Conservation (phyloP, 441 rosid species). For the Bruguiera hainesii region DNA sequence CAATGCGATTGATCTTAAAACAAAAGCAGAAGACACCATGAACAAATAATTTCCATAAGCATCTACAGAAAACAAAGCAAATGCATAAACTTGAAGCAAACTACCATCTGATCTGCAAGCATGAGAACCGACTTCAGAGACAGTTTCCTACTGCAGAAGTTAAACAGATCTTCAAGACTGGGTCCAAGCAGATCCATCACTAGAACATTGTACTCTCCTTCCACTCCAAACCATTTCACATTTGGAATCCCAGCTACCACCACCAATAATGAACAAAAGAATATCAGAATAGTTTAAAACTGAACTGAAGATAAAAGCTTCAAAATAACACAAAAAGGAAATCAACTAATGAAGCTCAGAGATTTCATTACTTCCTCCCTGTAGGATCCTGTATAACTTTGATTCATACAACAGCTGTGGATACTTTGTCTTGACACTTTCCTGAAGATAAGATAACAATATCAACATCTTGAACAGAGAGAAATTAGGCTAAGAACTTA, state of each 20-base stretch:
- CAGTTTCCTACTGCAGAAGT: slow-evolving; percentile 91
- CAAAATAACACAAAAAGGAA: background rate
- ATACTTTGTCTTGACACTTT: slow-evolving; percentile 92
- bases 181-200: slow-evolving; percentile 99
- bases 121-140: slow-evolving; percentile 92
- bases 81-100: slow-evolving; percentile 11
- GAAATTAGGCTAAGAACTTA: background rate
- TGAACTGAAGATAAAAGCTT: background rate
- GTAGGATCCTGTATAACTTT: slow-evolving; percentile 85
- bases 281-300: background rate
- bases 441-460: slow-evolving; percentile 41
- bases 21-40: background rate
- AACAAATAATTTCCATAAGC: slow-evolving; percentile 14
- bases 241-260: slow-evolving; percentile 90
- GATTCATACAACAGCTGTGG: slow-evolving; percentile 96
- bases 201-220: slow-evolving; percentile 90
- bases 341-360: slow-evolving; percentile 4
- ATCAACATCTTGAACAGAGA: background rate
- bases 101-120: slow-evolving; percentile 98
- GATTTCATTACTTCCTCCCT: slow-evolving; percentile 83
- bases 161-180: slow-evolving; percentile 95
- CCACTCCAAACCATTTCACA: slow-evolving; percentile 93
- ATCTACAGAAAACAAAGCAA: slow-evolving; percentile 4
- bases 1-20: slow-evolving; percentile 72
- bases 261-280: background rate